These are phyloP conservation scores for Yamadazyma triangularis DNA, from an alignment of 1,139 yeast species.

Conservation along the genomic window DNA sequence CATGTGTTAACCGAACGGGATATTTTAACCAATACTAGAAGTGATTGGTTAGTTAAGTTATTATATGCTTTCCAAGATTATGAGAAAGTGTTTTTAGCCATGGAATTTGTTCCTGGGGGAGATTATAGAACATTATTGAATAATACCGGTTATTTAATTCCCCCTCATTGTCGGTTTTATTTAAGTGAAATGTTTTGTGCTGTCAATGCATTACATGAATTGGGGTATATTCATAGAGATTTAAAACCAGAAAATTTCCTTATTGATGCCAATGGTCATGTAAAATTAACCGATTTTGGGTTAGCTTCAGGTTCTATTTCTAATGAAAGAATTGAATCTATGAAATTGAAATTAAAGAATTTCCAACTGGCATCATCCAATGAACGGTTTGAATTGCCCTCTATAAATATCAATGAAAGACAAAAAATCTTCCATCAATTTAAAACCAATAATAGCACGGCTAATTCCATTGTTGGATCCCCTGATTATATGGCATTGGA, in stretches of 20 bases:
- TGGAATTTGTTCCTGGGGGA: constrained; percentile 99
- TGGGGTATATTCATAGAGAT: constrained; percentile 96
- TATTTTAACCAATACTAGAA: constrained; percentile 87
- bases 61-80: constrained; percentile 94
- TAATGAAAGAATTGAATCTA: constrained; percentile 87
- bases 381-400: constrained; percentile 63
- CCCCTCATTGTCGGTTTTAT: constrained; percentile 94
- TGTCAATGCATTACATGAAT: constrained; percentile 86
- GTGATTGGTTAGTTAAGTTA: constrained; percentile 93
- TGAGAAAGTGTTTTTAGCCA: constrained; percentile 87
- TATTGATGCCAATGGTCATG: constrained; percentile 92
- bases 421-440: constrained; percentile 77
- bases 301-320: constrained; percentile 96
- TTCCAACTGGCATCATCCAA: constrained; percentile 54
- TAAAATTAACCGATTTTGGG: constrained; percentile 96
- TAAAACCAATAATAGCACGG: constrained; percentile 44
- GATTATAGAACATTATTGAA: constrained; percentile 93
- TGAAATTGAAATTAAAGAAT: constrained; percentile 79
- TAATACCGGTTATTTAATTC: constrained; percentile 87
- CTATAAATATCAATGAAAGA: constrained; percentile 79
- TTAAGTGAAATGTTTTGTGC: constrained; percentile 95
- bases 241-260: constrained; percentile 95
- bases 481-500: constrained; percentile 99
- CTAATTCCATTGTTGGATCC: constrained; percentile 94
- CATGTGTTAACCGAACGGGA: constrained; percentile 96